phyloP scores from a whole-genome alignment of 768 basidiomycete genomes.

The Trametes villosa region DNA sequence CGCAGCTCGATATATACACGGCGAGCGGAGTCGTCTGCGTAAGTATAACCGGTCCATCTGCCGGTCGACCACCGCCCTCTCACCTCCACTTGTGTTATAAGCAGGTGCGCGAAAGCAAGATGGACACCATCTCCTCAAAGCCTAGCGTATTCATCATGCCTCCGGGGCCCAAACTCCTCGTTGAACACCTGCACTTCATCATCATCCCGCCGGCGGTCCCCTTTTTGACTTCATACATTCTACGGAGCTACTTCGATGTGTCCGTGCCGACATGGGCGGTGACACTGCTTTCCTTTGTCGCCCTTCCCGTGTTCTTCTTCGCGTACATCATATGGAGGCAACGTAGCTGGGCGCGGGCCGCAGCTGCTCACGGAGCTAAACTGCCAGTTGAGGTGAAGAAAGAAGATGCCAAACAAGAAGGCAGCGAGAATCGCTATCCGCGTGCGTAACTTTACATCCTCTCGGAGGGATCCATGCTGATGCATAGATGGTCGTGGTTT shows the following conservation, averaged over 20 bases:
- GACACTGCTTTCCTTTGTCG: background rate
- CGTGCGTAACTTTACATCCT: background rate
- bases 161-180: slow-evolving; percentile 5
- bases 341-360: background rate
- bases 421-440: background rate
- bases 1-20: too few species aligned
- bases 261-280: background rate
- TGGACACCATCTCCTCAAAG: background rate
- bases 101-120: background rate
- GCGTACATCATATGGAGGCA: background rate
- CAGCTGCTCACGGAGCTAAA: slow-evolving; percentile 7
- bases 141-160: slow-evolving; percentile 2
- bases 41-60: too few species aligned
- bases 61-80: too few species aligned
- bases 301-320: background rate
- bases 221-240: background rate
- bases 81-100: background rate
- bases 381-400: background rate
- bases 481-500: background rate
- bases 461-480: too few species aligned
- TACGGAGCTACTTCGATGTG: background rate
- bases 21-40: too few species aligned
- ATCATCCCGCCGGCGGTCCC: background rate
- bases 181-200: slow-evolving; percentile 4
- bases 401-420: background rate